Conservation (phyloP, 129 eudicot species). For the sunflower (Helianthus annuus) region DNA sequence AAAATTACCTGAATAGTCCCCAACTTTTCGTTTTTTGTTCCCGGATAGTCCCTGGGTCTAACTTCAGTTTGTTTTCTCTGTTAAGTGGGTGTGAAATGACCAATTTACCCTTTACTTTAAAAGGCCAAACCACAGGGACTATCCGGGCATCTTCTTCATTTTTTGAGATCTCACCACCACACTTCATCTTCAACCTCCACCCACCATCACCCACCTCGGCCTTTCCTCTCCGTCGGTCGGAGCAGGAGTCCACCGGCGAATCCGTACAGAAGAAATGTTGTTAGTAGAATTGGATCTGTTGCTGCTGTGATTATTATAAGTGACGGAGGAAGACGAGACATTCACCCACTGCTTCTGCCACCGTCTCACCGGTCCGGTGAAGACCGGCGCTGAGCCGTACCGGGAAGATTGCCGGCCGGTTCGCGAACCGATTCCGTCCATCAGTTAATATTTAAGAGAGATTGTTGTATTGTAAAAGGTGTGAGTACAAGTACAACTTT, state of each 20-base stretch:
- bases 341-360: constrained; percentile 85
- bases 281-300: constrained; percentile 22
- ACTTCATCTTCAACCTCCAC: too few species aligned
- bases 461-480: neutral
- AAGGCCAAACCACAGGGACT: too few species aligned
- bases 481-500: constrained; percentile 26
- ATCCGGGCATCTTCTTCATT: too few species aligned
- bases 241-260: constrained; percentile 54
- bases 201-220: constrained; percentile 47
- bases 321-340: constrained; percentile 29
- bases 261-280: constrained; percentile 37
- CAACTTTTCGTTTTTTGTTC: too few species aligned
- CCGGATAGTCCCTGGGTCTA: too few species aligned
- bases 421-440: constrained; percentile 69
- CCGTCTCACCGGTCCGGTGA: constrained; percentile 72
- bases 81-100: too few species aligned
- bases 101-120: too few species aligned
- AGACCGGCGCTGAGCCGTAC: constrained; percentile 58
- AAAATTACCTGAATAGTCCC: too few species aligned
- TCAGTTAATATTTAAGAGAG: constrained; percentile 6
- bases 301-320: constrained; percentile 5
- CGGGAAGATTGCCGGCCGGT: constrained; percentile 67
- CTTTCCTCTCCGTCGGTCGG: constrained; percentile 32
- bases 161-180: too few species aligned
- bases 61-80: too few species aligned